A percentile compares a stretch with the other conserved stretches of the same genome.
phyloP scores from a whole-genome alignment of 129 eudicot species.

The Apium graveolens region DNA sequence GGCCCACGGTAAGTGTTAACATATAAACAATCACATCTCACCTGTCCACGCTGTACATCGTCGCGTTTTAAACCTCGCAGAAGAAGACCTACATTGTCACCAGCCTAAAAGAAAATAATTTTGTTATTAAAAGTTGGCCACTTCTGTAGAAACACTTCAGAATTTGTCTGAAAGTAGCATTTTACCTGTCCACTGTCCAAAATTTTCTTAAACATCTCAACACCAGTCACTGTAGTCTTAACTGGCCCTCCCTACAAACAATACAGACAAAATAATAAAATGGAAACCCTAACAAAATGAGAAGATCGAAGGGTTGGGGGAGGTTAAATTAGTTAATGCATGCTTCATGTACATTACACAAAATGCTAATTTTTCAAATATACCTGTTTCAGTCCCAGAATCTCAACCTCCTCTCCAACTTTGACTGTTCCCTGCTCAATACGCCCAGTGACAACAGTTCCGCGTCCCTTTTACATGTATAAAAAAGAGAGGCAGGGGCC shows the following conservation, averaged over 20 bases:
- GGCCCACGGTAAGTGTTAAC: background rate
- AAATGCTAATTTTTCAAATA: background rate
- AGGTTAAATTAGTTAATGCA: background rate
- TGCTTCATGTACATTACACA: background rate
- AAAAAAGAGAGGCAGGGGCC: background rate
- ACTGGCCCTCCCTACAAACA: conserved; percentile 13
- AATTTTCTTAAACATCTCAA: conserved; percentile 26
- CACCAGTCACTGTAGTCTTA: conserved; percentile 26
- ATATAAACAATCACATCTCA: background rate
- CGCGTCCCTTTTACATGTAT: conserved; percentile 11
- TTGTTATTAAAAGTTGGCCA: too few species aligned
- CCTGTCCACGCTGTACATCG: conserved; percentile 23
- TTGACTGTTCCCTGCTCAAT: conserved; percentile 22
- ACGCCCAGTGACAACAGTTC: conserved; percentile 24
- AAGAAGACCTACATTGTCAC: conserved; percentile 27
- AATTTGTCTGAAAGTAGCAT: background rate
- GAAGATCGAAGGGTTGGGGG: background rate
- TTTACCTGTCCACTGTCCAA: conserved; percentile 20
- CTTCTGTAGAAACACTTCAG: background rate
- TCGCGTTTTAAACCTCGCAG: conserved; percentile 20
- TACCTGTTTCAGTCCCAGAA: conserved; percentile 18
- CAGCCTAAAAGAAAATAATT: conserved; percentile 7
- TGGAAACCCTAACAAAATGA: background rate
- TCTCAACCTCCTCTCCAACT: conserved; percentile 21
- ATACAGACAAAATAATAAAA: background rate